These are phyloP conservation scores for Heliosperma pusillum DNA, from an alignment of 148 eudicot genomes.

Conservation along the genomic window DNA sequence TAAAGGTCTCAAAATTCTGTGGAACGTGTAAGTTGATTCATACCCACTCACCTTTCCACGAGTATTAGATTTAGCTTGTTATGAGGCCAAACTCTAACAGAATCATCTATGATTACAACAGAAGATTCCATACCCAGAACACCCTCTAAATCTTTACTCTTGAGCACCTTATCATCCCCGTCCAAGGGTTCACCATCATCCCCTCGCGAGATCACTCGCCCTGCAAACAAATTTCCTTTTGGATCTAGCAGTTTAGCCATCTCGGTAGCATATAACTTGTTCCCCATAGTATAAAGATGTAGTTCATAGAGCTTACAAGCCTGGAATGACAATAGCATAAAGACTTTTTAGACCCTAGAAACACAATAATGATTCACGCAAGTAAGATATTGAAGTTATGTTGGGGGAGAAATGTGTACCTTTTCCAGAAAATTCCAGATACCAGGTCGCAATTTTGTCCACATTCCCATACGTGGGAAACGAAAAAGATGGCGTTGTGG, in stretches of 20 bases:
- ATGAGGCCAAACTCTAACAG: slow-evolving; percentile 96
- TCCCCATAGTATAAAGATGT: slow-evolving; percentile 99
- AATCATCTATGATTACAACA: slow-evolving; percentile 93
- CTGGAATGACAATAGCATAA: slow-evolving; percentile 37
- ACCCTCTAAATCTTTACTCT: slow-evolving; percentile 96
- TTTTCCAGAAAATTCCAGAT: slow-evolving; percentile 97
- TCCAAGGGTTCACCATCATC: slow-evolving; percentile 78
- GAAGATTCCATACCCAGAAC: slow-evolving; percentile 97
- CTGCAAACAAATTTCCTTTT: slow-evolving; percentile 74
- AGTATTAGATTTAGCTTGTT: slow-evolving; percentile 87
- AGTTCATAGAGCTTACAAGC: slow-evolving; percentile 92
- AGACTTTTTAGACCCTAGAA: slow-evolving; percentile 1
- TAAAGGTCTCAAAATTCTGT: neutral
- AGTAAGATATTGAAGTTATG: neutral
- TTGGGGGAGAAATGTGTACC: slow-evolving; percentile 34
- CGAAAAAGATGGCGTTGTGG: slow-evolving; percentile 80
- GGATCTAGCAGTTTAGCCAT: slow-evolving; percentile 99
- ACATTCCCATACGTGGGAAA: slow-evolving; percentile 96
- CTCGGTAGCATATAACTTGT: slow-evolving; percentile 92
- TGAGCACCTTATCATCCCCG: slow-evolving; percentile 82
- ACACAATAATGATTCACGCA: neutral
- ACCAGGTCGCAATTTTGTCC: slow-evolving; percentile 98
- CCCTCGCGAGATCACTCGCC: slow-evolving; percentile 89
- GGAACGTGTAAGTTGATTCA: neutral
- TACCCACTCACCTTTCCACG: slow-evolving; percentile 73